Conservation (phyloP, 1,284 basidiomycete species). For the Fomes fomentarius region DNA sequence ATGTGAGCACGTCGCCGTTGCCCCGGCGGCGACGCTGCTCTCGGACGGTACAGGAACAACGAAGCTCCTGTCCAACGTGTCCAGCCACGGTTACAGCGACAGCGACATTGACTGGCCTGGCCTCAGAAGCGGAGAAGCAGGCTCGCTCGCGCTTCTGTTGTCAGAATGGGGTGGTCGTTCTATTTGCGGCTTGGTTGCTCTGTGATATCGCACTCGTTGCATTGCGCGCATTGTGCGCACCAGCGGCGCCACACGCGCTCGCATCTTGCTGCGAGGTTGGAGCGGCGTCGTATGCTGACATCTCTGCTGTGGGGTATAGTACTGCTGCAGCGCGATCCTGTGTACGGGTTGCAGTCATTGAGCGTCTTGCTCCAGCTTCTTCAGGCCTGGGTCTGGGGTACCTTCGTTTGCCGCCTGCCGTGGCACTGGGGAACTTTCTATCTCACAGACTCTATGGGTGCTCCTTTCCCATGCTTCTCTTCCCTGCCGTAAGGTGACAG, state of each 20-base stretch:
- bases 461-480: constrained; percentile 13
- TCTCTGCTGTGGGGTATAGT: not conserved
- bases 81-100: not conserved
- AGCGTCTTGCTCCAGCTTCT: not conserved
- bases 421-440: constrained; percentile 3
- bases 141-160: not conserved
- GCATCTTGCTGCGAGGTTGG: not conserved
- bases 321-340: not conserved
- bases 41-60: not conserved
- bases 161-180: constrained; percentile 4
- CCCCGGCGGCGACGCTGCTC: not conserved
- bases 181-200: not conserved
- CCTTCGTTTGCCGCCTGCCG: constrained; percentile 2
- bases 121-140: constrained; percentile 6
- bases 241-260: not conserved
- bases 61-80: not conserved
- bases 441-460: constrained; percentile 7
- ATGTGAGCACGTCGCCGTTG: not conserved
- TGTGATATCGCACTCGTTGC: not conserved
- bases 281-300: too few species aligned
- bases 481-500: constrained; percentile 12
- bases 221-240: not conserved
- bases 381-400: constrained; percentile 2
- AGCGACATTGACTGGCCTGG: constrained; percentile 3
- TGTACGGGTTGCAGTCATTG: not conserved